Base-by-base conservation (phyloP, 768 basidiomycete species). In the Boletus pseudo-olivaceus region DNA sequence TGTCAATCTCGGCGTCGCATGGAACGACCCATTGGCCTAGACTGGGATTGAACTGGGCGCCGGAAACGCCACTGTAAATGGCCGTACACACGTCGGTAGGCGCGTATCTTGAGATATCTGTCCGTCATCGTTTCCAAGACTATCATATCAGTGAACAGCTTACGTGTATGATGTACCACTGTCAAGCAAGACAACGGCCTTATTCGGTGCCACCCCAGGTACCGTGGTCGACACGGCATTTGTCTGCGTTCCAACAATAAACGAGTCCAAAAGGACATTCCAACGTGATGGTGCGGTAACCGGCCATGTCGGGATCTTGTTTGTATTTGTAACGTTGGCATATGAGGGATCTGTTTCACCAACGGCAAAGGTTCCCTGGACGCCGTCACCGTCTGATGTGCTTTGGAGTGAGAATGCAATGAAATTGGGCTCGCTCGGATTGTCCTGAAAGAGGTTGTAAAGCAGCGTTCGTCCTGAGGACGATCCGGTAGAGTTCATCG, bases 161-260 rank as follows among this genome's bases (percentile, higher is more conserved):
- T 65, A 89, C 85, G 87, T 84, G 67, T 83, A 90, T 3, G 90
- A 90, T 4, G 91, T 85, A 7, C 91, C 91, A 54, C 82, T 91
- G 67, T 93, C 91, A 50, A 93, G 77, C 32, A 90, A 73, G 23
- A 82, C 80, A 44, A 93, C 88, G 7, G 88, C 89, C 61, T 84
- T 84, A 60, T 85, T 83, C 32, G 75, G 72, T 7, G 90, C 88
- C 1, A 80, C 90, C 30, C 73, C 75, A 5, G 67, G 41, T 27
- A 91, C 82, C 7, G 67, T 72, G 23, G 81, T 85, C 4, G 77
- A 78, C 11, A 88, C 82, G 14, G 76, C 64, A 29, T 78, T 67
- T 19, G 78, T 76, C 32, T 75, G 75, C 33, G 73, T 71, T 34
- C 83, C 83, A 14, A 88, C 75, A 49, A 89, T 78, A 55, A 91